Evolutionary conservation across 306 rosid species (phyloP), one percentile per base, ranked within the genome.

Genomic region (Parietaria judaica): DNA sequence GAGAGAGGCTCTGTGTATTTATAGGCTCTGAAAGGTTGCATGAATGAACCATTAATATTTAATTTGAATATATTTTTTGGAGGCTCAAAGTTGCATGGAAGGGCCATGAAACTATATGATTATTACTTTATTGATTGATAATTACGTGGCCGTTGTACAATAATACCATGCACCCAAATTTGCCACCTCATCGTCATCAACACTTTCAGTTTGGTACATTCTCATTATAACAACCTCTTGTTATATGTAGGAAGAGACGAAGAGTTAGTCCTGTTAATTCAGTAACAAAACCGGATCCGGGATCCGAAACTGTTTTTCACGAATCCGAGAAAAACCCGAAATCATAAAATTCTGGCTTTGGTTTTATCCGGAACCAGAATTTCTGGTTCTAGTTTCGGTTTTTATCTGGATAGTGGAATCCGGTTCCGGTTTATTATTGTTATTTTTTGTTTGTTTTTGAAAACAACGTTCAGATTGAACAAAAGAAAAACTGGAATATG

Each of bases 141-240:
- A 59, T 51, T 23, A 73, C 54, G 68, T 72, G 77, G 64, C 77
- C 46, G 55, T 57, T 55, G 74, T 63, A 65, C 70, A 67, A 63
- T 6, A 63, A 60, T 13, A 57, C 57, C 71, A 67, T 75, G 72
- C 68, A 70, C 72, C 79, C 70, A 60, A 63, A n/a, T 12, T 1
- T 50, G 67, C 67, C 67, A 63, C 56, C 46, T 63, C 67, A 63
- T 36, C 57, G n/a, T 37, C 11, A 2, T 11, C 4, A 1, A 17
- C 36, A 6, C 35, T 16, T 54, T 51, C 8, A 54, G 36, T 9
- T 59, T 59, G 50, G 13, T 59, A 4, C 11, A 8, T 6, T 15
- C 35, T 39, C 15, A 59, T 23, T 36, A n/a, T n/a, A n/a, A n/a
- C n/a, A 50, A 53, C 36, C 2, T 1, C 5, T 49, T 5, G 45